Evolutionary conservation across 345 rosid genomes (phyloP).

Genomic region (Corchorus capsularis): DNA sequence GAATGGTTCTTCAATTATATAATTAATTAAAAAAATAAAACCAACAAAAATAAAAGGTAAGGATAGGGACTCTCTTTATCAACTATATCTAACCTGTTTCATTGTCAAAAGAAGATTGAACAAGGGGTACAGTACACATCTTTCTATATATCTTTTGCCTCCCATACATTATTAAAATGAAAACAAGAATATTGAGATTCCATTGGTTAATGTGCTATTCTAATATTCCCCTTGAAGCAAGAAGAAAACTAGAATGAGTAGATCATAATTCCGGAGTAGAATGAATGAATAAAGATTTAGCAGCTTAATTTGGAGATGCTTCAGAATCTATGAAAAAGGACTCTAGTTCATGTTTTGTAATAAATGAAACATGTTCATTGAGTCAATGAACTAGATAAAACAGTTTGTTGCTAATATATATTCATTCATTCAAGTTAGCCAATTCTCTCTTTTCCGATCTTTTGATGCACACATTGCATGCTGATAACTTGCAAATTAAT

Average conservation of each 20-base stretch:
- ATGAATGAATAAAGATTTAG: background rate
- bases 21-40: background rate
- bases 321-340: background rate
- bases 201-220: background rate
- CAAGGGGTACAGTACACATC: background rate
- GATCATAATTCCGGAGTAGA: background rate
- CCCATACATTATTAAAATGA: background rate
- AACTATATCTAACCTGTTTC: background rate
- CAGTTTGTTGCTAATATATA: background rate
- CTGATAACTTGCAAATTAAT: background rate
- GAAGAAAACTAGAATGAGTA: background rate
- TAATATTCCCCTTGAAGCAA: background rate
- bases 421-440: background rate
- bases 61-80: background rate
- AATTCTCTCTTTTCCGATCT: background rate
- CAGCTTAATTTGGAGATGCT: background rate
- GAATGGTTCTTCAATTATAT: background rate
- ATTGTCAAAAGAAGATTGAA: background rate
- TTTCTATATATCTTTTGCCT: background rate
- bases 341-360: background rate
- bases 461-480: background rate
- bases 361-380: background rate
- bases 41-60: background rate
- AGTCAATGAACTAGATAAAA: background rate
- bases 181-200: background rate